Evolutionary conservation across 2,329 filamentous ascomycete genomes (phyloP).

Genomic region (Botrytis aclada): DNA sequence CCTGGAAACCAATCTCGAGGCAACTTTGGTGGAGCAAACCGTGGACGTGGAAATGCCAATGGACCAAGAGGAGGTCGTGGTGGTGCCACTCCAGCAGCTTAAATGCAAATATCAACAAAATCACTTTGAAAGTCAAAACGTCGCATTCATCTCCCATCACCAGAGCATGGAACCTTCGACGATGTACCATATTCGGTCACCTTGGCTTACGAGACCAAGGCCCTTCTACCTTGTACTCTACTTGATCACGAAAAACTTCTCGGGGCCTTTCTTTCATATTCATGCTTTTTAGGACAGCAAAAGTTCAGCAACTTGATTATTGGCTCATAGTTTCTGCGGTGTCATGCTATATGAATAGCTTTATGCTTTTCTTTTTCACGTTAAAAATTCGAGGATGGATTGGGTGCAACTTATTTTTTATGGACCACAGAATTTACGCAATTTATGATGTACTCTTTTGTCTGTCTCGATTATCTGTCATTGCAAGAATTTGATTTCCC

Average conservation of each 20-base stretch:
- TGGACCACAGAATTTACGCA: slow-evolving; percentile 15
- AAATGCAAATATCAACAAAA: slow-evolving; percentile 2
- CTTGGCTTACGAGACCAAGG: slow-evolving; percentile 17
- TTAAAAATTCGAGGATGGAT: slow-evolving; percentile 15
- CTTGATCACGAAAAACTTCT: slow-evolving; percentile 15
- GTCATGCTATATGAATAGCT: slow-evolving; percentile 13
- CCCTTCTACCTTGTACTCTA: slow-evolving; percentile 18
- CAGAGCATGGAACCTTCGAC: slow-evolving; percentile 12
- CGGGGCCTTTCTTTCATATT: not conserved
- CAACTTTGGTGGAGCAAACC: slow-evolving; percentile 46
- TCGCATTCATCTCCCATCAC: slow-evolving; percentile 6
- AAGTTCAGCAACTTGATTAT: slow-evolving; percentile 18
- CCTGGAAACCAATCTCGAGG: slow-evolving; percentile 31
- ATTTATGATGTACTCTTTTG: slow-evolving; percentile 16
- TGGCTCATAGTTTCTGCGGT: slow-evolving; percentile 13
- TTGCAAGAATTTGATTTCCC: slow-evolving; percentile 11
- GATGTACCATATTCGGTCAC: slow-evolving; percentile 19
- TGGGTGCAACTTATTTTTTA: slow-evolving; percentile 14
- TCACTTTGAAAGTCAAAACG: slow-evolving; percentile 4
- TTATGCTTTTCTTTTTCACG: slow-evolving; percentile 16
- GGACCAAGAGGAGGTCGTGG: slow-evolving; percentile 62
- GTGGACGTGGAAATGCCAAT: slow-evolving; percentile 62
- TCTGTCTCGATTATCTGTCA: slow-evolving; percentile 8
- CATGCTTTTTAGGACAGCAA: slow-evolving; percentile 18
- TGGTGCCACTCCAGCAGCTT: slow-evolving; percentile 38